These are phyloP conservation scores for Fusarium sp. DNA, from an alignment of 2,329 filamentous ascomycete genomes.

Conservation along the genomic window DNA sequence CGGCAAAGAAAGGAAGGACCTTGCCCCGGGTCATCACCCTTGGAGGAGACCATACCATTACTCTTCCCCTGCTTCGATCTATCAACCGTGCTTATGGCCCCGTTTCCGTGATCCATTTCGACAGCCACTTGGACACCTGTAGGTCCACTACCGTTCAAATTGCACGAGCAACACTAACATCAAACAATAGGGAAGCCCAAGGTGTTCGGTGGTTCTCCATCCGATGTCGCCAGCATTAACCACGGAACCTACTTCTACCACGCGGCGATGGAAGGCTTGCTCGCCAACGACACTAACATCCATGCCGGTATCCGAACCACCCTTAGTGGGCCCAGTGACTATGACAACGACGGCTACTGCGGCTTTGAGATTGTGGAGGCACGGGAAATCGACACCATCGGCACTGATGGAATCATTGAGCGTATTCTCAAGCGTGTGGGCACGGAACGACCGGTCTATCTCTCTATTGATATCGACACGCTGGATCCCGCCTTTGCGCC, in stretches of 20 bases:
- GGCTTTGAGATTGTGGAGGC: conserved; percentile 86
- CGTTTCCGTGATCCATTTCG: conserved; percentile 72
- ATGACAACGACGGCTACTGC: conserved; percentile 77
- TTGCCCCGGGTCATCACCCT: conserved; percentile 85
- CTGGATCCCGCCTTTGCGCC: conserved; percentile 85
- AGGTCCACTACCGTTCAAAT: conserved; percentile 37
- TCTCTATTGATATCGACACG: conserved; percentile 87
- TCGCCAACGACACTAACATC: conserved; percentile 86
- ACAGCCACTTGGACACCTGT: conserved; percentile 76
- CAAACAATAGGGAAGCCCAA: conserved; percentile 75
- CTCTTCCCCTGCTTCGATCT: conserved; percentile 68
- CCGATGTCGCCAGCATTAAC: conserved; percentile 81
- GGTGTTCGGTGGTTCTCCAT: conserved; percentile 86
- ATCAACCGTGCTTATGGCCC: conserved; percentile 72
- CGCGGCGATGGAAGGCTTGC: conserved; percentile 79
- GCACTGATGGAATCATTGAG: conserved; percentile 78
- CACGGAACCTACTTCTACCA: conserved; percentile 93
- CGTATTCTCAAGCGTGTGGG: conserved; percentile 82
- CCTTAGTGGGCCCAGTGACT: conserved; percentile 75
- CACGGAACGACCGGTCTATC: conserved; percentile 78
- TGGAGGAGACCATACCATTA: conserved; percentile 73
- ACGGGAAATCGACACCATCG: conserved; percentile 63
- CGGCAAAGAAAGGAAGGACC: conserved; percentile 79
- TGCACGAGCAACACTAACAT: neutral
- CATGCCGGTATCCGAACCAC: conserved; percentile 90